Evolutionary conservation across 148 eudicot species (phyloP).

Genomic region (Rhododendron simsii): DNA sequence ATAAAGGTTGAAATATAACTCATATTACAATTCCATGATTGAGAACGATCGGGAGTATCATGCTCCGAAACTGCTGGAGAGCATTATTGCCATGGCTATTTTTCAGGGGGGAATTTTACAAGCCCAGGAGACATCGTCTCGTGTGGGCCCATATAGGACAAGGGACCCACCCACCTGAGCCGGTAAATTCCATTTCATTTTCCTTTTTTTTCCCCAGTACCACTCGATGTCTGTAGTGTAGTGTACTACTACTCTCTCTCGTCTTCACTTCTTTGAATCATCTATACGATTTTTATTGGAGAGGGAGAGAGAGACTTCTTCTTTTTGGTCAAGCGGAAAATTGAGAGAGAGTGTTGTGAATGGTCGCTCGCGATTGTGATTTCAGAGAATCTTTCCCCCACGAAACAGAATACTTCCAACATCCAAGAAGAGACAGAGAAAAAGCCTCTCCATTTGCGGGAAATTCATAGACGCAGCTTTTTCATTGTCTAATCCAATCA

Average conservation of each 20-base stretch:
- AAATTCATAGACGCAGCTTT: neutral
- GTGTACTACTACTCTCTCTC: neutral
- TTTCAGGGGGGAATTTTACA: too few relatives aligned
- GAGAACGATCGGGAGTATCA: too few relatives aligned
- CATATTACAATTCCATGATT: too few relatives aligned
- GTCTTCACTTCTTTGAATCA: neutral
- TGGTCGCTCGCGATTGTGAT: neutral
- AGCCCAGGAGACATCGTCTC: neutral
- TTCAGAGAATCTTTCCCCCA: neutral
- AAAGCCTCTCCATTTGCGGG: neutral
- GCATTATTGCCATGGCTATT: too few relatives aligned
- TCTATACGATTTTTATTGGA: too few relatives aligned
- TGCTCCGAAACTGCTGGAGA: too few relatives aligned
- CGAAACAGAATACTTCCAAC: neutral
- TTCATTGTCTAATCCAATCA: neutral
- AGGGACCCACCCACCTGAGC: neutral
- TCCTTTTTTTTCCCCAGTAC: neutral
- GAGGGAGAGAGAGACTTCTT: neutral
- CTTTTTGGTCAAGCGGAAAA: too few relatives aligned
- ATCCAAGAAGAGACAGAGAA: rapidly evolving
- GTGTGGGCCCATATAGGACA: neutral
- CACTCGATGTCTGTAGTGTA: neutral
- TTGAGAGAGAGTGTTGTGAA: neutral
- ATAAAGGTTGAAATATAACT: too few relatives aligned
- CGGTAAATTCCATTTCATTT: neutral